These are phyloP conservation scores for Claviceps cyperi DNA, from an alignment of 2,329 filamentous ascomycete genomes.

Conservation along the genomic window DNA sequence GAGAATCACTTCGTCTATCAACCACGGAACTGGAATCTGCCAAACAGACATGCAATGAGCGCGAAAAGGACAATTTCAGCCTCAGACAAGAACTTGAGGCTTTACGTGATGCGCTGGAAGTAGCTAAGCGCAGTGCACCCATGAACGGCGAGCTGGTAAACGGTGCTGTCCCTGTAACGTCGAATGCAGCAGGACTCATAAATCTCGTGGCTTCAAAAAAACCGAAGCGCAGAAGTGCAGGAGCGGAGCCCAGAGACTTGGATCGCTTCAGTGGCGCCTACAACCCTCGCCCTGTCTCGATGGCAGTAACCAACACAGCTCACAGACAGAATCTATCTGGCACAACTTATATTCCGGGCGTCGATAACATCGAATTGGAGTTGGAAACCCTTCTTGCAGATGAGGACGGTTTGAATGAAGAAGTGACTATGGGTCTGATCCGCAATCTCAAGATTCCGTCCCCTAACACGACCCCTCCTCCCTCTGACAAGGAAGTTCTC, in stretches of 20 bases:
- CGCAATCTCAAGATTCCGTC: conserved; percentile 91
- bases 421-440: conserved; percentile 92
- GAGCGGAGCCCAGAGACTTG: conserved; percentile 67
- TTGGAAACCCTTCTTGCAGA: conserved; percentile 87
- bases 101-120: conserved; percentile 81
- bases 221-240: conserved; percentile 85
- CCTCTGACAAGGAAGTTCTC: conserved; percentile 94
- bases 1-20: conserved; percentile 66
- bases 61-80: conserved; percentile 73
- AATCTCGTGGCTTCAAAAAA: conserved; percentile 96
- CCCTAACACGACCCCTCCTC: conserved; percentile 72
- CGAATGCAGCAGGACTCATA: conserved; percentile 64
- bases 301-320: conserved; percentile 62
- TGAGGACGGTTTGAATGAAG: conserved; percentile 90
- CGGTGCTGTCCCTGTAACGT: conserved; percentile 26
- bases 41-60: conserved; percentile 56
- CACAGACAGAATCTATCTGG: conserved; percentile 60
- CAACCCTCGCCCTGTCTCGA: conserved; percentile 89
- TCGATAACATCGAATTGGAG: conserved; percentile 89
- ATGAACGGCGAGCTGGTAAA: conserved; percentile 47
- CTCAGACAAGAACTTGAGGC: conserved; percentile 80
- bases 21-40: conserved; percentile 70
- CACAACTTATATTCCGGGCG: conserved; percentile 62
- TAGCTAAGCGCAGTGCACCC: conserved; percentile 65
- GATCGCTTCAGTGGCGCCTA: conserved; percentile 87